phyloP scores from a whole-genome alignment of 495 filamentous ascomycete species.

The Pyronema omphalodes region DNA sequence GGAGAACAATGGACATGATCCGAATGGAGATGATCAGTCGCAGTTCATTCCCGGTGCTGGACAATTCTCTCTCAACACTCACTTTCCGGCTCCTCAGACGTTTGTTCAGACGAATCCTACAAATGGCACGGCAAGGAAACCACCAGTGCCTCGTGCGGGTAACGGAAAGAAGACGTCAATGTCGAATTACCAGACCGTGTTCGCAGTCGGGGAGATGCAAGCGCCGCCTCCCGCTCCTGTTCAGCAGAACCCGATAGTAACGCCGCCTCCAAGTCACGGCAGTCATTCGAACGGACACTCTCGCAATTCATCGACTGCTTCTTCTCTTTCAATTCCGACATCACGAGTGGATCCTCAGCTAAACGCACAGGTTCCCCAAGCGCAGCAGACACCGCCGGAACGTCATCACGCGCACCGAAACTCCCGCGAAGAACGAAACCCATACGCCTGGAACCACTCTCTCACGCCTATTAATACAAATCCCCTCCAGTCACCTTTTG shows the following conservation, averaged over 20 bases:
- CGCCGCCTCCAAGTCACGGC: no score
- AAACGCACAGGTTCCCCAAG: conserved; percentile 14
- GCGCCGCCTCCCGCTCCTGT: conserved; percentile 7
- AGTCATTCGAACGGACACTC: neutral
- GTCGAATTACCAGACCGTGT: conserved; percentile 21
- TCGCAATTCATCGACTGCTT: neutral
- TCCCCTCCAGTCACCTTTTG: conserved; percentile 15
- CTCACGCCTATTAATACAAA: conserved; percentile 16
- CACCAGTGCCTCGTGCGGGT: conserved; percentile 18
- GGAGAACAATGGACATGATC: conserved; percentile 23
- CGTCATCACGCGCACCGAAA: neutral
- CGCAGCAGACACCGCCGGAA: neutral
- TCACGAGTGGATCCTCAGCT: conserved; percentile 8
- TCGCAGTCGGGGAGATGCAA: conserved; percentile 22
- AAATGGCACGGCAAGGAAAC: conserved; percentile 20
- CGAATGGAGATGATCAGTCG: conserved; percentile 26
- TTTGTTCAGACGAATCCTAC: conserved; percentile 30
- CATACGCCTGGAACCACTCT: conserved; percentile 17
- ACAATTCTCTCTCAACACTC: conserved; percentile 29
- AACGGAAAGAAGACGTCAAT: conserved; percentile 23
- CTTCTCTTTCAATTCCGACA: neutral
- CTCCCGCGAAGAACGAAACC: neutral
- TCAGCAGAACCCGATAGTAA: no score
- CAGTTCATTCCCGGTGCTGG: conserved; percentile 28
- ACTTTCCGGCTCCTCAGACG: conserved; percentile 26